Evolutionary conservation across 1,284 basidiomycete genomes (phyloP).

Genomic region (Ustilago shanxiensis): DNA sequence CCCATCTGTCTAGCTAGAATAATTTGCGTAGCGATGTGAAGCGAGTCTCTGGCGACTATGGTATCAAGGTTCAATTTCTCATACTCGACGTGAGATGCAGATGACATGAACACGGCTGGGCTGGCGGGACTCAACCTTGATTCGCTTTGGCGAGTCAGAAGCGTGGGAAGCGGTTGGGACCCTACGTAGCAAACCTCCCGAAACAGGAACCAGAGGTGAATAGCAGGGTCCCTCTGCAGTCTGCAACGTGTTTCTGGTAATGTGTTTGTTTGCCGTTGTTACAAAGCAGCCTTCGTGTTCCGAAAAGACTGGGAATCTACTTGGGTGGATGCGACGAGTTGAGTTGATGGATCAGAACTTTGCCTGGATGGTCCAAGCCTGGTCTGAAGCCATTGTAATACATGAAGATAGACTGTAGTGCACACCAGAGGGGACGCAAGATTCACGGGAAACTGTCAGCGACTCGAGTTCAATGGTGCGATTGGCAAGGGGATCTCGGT

Average conservation of each 20-base stretch:
- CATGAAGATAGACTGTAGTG: slow-evolving; percentile 33
- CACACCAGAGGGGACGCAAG: neutral
- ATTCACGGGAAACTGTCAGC: no score
- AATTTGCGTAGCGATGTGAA: no score
- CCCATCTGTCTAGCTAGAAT: neutral
- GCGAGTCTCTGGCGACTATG: no score
- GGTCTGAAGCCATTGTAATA: slow-evolving; percentile 33
- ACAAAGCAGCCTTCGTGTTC: neutral
- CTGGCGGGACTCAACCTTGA: no score
- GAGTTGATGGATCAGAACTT: slow-evolving; percentile 46
- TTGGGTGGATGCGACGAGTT: slow-evolving; percentile 39
- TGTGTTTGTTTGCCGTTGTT: slow-evolving; percentile 4
- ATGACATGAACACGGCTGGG: no score
- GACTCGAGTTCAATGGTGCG: no score
- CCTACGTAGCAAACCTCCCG: slow-evolving; percentile 1
- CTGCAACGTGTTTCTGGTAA: neutral
- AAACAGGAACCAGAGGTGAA: neutral
- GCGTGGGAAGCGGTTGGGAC: slow-evolving; percentile 4
- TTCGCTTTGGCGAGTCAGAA: slow-evolving; percentile 7
- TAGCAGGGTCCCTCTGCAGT: neutral
- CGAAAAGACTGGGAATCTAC: slow-evolving; percentile 4
- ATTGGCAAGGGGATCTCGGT: no score
- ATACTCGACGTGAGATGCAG: no score
- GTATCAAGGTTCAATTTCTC: no score
- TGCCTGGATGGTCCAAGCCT: slow-evolving; percentile 36